A percentile compares a stretch with the other conserved stretches of the same genome.
phyloP scores from a whole-genome alignment of 176 grass and related monocot species.

The Ananas comosus region DNA sequence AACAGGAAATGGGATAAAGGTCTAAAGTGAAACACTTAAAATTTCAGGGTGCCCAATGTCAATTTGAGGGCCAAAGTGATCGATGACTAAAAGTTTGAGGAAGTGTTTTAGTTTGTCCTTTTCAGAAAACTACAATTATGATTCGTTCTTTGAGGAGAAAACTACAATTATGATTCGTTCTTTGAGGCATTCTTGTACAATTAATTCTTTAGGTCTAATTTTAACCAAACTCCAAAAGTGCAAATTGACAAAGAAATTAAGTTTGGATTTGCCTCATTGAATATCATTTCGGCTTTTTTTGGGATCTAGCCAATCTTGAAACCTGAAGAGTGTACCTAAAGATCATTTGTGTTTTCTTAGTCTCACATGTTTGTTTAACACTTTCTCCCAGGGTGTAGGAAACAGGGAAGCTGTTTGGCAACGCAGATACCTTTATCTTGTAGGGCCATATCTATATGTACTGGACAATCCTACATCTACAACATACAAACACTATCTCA shows the following conservation, averaged over 20 bases:
- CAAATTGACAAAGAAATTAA: not conserved
- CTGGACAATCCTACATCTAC: slow-evolving; percentile 71
- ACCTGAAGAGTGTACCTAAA: not conserved
- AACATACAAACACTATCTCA: slow-evolving; percentile 85
- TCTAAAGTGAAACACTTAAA: too few relatives aligned
- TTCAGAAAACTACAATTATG: too few relatives aligned
- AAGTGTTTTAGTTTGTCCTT: too few relatives aligned
- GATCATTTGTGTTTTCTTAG: not conserved
- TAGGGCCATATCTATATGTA: slow-evolving; percentile 84
- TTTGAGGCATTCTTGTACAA: too few relatives aligned
- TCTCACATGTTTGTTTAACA: slow-evolving; percentile 3
- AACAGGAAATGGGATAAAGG: too few relatives aligned
- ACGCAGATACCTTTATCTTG: slow-evolving; percentile 65
- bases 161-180: too few relatives aligned
- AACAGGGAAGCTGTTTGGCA: slow-evolving; percentile 88
- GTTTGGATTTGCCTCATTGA: not conserved
- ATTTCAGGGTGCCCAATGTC: too few relatives aligned
- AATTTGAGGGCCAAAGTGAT: too few relatives aligned
- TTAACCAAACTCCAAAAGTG: not conserved
- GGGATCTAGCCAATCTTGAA: not conserved
- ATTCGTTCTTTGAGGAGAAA: too few relatives aligned
- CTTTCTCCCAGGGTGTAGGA: slow-evolving; percentile 71
- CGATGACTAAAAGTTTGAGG: too few relatives aligned
- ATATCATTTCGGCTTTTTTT: not conserved
- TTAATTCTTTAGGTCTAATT: not conserved